Evolutionary conservation across 1,284 basidiomycete species (phyloP).

Genomic region (Rhodotorula sp.): DNA sequence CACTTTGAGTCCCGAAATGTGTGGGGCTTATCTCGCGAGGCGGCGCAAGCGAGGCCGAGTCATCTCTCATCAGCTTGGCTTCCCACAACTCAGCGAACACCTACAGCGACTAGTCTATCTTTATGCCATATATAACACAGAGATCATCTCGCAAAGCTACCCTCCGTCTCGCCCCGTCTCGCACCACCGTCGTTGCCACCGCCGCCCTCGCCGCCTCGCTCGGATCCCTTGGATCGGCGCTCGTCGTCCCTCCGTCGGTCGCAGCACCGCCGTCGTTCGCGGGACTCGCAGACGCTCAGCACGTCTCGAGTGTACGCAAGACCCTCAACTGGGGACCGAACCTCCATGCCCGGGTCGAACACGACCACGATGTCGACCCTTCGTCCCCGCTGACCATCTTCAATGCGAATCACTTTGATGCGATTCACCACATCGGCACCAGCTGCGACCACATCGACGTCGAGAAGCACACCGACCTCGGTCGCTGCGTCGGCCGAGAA

Average conservation of each 20-base stretch:
- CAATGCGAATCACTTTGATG: constrained; percentile 14
- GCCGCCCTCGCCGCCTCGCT: constrained; percentile 15
- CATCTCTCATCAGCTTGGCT: no score
- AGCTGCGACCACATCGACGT: constrained; percentile 14
- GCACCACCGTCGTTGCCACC: neutral
- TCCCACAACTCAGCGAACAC: neutral
- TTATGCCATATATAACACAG: neutral
- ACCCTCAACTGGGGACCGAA: constrained; percentile 42
- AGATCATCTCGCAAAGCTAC: neutral
- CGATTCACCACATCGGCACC: constrained; percentile 3
- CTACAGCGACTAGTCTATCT: no score
- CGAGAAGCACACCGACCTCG: constrained; percentile 2
- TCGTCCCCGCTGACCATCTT: constrained; percentile 16
- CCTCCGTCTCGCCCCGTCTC: neutral
- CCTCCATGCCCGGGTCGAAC: constrained; percentile 1
- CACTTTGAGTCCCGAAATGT: neutral
- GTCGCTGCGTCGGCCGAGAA: constrained; percentile 18
- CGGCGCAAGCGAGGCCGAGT: no score
- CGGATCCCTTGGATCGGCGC: constrained; percentile 8
- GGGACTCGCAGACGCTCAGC: neutral
- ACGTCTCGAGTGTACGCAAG: constrained; percentile 33
- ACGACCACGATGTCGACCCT: constrained; percentile 6
- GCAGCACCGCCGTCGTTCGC: neutral
- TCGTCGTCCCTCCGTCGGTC: constrained; percentile 10
- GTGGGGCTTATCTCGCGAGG: no score